Base-by-base conservation (phyloP, 768 basidiomycete species). In the Amanita exitialis region DNA sequence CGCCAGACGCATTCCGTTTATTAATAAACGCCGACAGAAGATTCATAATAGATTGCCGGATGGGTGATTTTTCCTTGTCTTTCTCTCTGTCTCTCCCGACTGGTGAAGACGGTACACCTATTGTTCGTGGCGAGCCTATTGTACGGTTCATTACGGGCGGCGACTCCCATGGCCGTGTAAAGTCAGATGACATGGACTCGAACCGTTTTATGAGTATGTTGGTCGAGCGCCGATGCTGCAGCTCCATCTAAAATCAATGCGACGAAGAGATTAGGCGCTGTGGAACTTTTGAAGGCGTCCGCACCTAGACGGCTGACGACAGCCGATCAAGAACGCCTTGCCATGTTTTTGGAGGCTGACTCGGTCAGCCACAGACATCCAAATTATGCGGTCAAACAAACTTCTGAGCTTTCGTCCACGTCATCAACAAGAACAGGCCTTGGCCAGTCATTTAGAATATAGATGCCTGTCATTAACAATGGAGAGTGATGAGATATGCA, bases 1-100 rank as follows among this genome's bases (percentile, higher is more conserved):
- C 53, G 15, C 57, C 59, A 3, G 51, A 53, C 6, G 59, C 54
- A 18, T 62, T 66, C 62, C 78, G 82, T 64, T 74, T 82, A 32
- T 32, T 32, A 32, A 32, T 32, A 67, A 85, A 73, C 3, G 78
- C 77, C 4, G 80, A 75, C 39, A 86, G 65, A 27, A 86, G 61
- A 56, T 79, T 85, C 36, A 77, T 74, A 54, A 86, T 66, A 15
- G 83, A 85, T 61, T 77, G 78, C 20, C 82, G 76, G 45, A 86
- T 65, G 2, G 80, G 78, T 4, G 79, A 83, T 59, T 74, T 80
- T 53, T 68, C 72, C 52, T 71, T 74, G 56, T 66, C 54, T 23
- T 38, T 52, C 15, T 30, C 58, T 42, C 55, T 34, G 6, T 34
- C 53, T 27, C 51, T 10, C 4, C 18, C 5, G 21, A 4, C n/a